Evolutionary conservation across 106 monocot species (phyloP).

Genomic region (Dendrobium nobile): DNA sequence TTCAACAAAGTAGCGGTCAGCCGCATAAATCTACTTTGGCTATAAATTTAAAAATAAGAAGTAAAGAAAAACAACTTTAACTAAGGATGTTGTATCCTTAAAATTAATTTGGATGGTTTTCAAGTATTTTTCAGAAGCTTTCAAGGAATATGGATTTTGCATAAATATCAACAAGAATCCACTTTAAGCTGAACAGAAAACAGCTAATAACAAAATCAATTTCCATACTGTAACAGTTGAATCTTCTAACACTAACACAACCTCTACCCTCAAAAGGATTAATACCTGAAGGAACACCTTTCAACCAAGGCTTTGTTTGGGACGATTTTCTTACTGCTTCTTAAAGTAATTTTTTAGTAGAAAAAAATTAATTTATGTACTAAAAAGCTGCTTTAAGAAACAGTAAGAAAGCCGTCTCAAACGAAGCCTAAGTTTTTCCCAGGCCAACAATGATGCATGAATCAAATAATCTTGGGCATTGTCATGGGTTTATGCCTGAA

Average conservation of each 20-base stretch:
- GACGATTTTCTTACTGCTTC: too few species aligned
- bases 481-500: too few species aligned
- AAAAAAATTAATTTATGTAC: too few species aligned
- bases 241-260: background rate
- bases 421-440: background rate
- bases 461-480: background rate
- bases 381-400: too few species aligned
- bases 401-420: too few species aligned
- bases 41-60: background rate
- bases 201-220: background rate
- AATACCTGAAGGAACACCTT: background rate
- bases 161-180: background rate
- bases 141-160: background rate
- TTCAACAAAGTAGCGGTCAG: background rate
- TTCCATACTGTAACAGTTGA: background rate
- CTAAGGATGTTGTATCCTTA: background rate
- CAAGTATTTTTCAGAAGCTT: background rate
- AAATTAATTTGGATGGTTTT: background rate
- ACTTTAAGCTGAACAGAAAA: background rate
- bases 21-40: background rate
- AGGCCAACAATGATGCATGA: background rate
- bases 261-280: background rate
- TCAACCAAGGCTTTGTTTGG: too few species aligned
- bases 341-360: too few species aligned
- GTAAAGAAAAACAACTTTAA: background rate